Evolutionary conservation across 2,329 filamentous ascomycete genomes (phyloP), one percentile per base, ranked within the genome.

Genomic region (Nemania sp.): DNA sequence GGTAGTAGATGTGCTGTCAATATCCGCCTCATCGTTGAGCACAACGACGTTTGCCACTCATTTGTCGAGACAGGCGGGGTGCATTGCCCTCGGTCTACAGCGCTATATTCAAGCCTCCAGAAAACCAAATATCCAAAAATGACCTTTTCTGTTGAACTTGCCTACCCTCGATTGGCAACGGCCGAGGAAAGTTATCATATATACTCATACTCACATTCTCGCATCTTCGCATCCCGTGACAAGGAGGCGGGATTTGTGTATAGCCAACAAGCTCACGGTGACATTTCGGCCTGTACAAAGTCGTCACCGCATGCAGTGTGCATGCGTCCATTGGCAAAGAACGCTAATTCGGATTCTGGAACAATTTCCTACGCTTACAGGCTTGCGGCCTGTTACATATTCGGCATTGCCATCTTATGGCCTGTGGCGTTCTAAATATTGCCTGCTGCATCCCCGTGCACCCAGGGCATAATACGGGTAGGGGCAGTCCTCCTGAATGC

Each of bases 251-350:
- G 40, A 49, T 57, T 37, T 12, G 35, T n/a, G 20, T 37, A 39
- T 47, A 61, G 55, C 17, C 12, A 37, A n/a, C 32, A 34, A 34
- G 54, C 21, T 35, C 66, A 60, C 65, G 69, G 48, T 64, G 45
- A 50, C 59, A 70, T 65, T 64, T 70, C 67, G 68, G 68, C 50
- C 63, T 52, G 54, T 62, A 71, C 62, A 67, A 56, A 66, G 34
- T 52, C 50, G 42, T 55, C 60, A 66, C 54, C 12, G 25, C 39
- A 60, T 65, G 64, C 62, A 60, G 55, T 64, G 59, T 71, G 60
- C 62, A 62, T 59, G 55, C 51, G 62, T 57, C 67, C 65, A 69
- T 59, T 59, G 42, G 59, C 35, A 62, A 60, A 62, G 62, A 63
- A 62, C 49, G 61, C 60, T 59, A 56, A 55, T 59, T 68, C 57